Conservation (phyloP, 2,329 filamentous ascomycete genomes). For the Colletotrichum lentis region DNA sequence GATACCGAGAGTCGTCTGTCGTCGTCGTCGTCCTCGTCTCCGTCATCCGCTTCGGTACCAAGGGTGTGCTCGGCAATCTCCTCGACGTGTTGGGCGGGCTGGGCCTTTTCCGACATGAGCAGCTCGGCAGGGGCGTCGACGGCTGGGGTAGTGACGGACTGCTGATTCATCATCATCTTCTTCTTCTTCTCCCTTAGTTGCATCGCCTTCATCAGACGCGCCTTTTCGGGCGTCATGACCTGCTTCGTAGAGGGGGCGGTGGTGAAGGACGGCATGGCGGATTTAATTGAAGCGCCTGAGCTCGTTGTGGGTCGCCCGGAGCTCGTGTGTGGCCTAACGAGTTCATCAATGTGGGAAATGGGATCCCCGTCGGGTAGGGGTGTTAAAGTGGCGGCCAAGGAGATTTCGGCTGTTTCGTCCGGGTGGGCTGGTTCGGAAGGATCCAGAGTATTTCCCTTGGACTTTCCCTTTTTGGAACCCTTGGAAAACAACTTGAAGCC, state of each 20-base stretch:
- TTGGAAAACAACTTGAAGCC: conserved; percentile 77
- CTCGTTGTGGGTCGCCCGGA: conserved; percentile 54
- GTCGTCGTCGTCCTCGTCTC: conserved; percentile 44
- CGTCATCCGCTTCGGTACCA: conserved; percentile 40
- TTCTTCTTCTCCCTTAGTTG: conserved; percentile 88
- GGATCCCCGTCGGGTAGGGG: conserved; percentile 48
- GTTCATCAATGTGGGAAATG: conserved; percentile 42
- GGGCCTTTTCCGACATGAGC: conserved; percentile 35
- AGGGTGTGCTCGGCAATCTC: conserved; percentile 40
- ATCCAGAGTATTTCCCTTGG: conserved; percentile 46
- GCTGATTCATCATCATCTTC: conserved; percentile 55
- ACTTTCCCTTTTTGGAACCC: conserved; percentile 61
- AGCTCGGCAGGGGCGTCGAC: conserved; percentile 42
- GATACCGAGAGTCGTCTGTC: conserved; percentile 51
- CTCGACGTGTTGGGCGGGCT: conserved; percentile 38
- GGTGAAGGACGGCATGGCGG: conserved; percentile 45
- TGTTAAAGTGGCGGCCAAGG: conserved; percentile 46
- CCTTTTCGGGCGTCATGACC: conserved; percentile 85
- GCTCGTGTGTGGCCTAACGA: conserved; percentile 47
- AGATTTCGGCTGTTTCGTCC: conserved; percentile 50
- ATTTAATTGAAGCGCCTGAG: conserved; percentile 55
- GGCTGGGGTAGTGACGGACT: conserved; percentile 42
- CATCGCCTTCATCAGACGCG: conserved; percentile 91
- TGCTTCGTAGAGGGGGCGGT: conserved; percentile 53
- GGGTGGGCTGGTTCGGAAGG: conserved; percentile 45